These are phyloP conservation scores for Phytophthora quininea DNA, from an alignment of 352 stramenopile species.

Conservation along the genomic window DNA sequence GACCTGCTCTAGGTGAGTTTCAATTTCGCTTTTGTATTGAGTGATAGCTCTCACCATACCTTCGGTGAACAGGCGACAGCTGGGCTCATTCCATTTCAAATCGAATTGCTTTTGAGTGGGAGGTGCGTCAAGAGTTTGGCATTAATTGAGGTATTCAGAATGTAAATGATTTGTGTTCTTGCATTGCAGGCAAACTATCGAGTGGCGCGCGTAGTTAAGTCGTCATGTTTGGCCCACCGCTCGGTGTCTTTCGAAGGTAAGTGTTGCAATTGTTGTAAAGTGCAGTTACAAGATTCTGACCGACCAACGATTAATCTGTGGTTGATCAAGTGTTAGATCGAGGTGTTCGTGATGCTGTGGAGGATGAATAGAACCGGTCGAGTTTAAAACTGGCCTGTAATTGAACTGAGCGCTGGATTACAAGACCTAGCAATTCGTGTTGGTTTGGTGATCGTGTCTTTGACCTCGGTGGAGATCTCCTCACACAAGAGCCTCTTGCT, in stretches of 20 bases:
- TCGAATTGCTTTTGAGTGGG: slow-evolving; percentile 67
- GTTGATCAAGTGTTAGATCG: background rate
- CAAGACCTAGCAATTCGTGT: too few species aligned
- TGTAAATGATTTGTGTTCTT: background rate
- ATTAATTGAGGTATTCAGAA: background rate
- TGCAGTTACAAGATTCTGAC: too few species aligned
- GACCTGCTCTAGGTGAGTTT: slow-evolving; percentile 40
- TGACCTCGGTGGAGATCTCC: background rate
- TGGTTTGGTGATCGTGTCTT: too few species aligned
- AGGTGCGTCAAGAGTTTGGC: slow-evolving; percentile 42
- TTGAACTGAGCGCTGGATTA: too few species aligned
- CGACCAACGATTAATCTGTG: too few species aligned
- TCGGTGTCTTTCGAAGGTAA: slow-evolving; percentile 50
- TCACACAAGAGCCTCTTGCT: slow-evolving; percentile 65
- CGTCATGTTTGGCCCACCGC: slow-evolving; percentile 44
- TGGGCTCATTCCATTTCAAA: slow-evolving; percentile 75
- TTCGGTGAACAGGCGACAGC: slow-evolving; percentile 53
- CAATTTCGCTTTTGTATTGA: background rate
- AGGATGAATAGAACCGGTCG: background rate
- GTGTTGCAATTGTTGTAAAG: background rate
- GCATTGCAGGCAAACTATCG: slow-evolving; percentile 38
- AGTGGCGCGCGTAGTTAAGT: slow-evolving; percentile 58
- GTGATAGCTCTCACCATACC: background rate
- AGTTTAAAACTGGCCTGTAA: background rate
- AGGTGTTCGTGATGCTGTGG: background rate